Conservation (phyloP, 2,329 filamentous ascomycete genomes). For the Fusarium ambrosium region DNA sequence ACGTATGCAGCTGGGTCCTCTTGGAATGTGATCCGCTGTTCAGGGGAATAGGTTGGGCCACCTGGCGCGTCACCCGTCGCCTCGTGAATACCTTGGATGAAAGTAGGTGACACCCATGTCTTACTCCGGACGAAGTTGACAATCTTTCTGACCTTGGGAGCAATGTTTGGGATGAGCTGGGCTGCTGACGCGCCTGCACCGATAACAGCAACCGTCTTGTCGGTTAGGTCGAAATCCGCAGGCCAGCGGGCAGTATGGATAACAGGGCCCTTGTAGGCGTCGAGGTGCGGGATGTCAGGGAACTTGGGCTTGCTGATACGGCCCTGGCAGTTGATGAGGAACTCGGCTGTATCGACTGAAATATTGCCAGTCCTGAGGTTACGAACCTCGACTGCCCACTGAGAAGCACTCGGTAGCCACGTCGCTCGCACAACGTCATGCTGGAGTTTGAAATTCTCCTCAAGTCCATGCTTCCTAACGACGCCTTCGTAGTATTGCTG, state of each 20-base stretch:
- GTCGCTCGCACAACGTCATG: background rate
- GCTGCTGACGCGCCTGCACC: background rate
- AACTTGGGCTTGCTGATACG: conserved; percentile 7
- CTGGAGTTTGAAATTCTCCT: background rate
- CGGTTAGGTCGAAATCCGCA: background rate
- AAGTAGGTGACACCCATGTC: conserved; percentile 4
- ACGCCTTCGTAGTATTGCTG: conserved; percentile 10
- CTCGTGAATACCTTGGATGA: background rate
- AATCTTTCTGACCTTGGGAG: background rate
- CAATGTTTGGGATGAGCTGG: conserved; percentile 1
- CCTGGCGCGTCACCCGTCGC: conserved; percentile 2
- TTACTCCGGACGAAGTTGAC: background rate
- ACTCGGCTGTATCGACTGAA: background rate
- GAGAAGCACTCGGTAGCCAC: background rate
- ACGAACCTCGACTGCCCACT: background rate
- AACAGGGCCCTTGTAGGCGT: background rate
- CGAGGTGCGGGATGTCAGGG: background rate
- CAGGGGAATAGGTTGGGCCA: background rate
- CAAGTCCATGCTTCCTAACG: background rate
- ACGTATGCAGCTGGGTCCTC: background rate
- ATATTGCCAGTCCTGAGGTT: background rate
- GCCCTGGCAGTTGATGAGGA: conserved; percentile 6
- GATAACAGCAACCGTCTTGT: conserved; percentile 1
- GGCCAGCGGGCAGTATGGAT: background rate
- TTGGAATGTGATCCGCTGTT: background rate